Conservation (phyloP, 345 rosid species). For the Passiflora organensis region DNA sequence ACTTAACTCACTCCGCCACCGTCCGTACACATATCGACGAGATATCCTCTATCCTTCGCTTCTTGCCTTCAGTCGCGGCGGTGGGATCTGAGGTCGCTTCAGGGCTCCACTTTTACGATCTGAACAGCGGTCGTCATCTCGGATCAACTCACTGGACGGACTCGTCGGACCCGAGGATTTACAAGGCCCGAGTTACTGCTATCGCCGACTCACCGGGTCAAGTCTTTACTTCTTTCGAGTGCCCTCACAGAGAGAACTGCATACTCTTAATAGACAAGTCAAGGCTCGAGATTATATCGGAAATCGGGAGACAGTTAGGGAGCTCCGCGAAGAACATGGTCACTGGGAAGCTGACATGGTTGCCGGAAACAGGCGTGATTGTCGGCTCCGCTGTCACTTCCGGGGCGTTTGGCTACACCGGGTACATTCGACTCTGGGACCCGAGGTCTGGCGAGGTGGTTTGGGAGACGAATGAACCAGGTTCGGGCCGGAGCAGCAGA, state of each 20-base stretch:
- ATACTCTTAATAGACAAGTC: conserved; percentile 70
- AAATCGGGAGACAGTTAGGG: conserved; percentile 64
- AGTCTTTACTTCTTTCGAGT: conserved; percentile 69
- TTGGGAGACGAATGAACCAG: conserved; percentile 95
- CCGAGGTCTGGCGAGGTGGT: conserved; percentile 52
- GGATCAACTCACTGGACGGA: conserved; percentile 80
- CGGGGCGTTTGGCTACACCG: conserved; percentile 85
- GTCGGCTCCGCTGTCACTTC: conserved; percentile 49
- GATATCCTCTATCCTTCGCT: conserved; percentile 55
- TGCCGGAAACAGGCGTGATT: conserved; percentile 40
- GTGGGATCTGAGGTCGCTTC: conserved; percentile 57
- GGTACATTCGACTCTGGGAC: conserved; percentile 85
- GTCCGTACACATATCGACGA: conserved; percentile 76
- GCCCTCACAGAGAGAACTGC: conserved; percentile 73
- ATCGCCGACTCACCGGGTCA: conserved; percentile 47
- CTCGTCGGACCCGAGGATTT: conserved; percentile 71
- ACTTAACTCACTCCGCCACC: conserved; percentile 51
- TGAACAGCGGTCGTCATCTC: conserved; percentile 48
- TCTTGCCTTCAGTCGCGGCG: conserved; percentile 62
- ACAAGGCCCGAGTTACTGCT: conserved; percentile 63
- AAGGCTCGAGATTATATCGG: conserved; percentile 57
- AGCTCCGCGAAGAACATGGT: conserved; percentile 54
- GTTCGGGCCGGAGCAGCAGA: conserved; percentile 83
- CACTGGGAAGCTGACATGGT: conserved; percentile 65
- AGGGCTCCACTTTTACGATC: conserved; percentile 82